phyloP scores from a whole-genome alignment of 1,284 basidiomycete genomes.

The Coriolopsis trogii region DNA sequence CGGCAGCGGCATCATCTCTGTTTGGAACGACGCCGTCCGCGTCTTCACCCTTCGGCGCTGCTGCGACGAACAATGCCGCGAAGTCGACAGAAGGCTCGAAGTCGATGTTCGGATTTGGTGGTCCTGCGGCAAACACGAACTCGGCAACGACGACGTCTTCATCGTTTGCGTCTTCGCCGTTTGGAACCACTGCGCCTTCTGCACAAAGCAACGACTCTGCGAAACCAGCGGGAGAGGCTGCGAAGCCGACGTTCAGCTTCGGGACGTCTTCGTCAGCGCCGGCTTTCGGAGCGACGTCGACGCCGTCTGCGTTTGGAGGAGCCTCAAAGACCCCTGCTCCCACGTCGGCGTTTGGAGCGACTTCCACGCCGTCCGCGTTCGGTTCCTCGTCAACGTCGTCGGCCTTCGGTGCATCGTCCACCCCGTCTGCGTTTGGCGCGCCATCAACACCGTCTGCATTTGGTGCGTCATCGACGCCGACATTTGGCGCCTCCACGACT shows the following conservation, averaged over 20 bases:
- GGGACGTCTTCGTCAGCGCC: background rate
- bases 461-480: background rate
- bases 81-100: conserved; percentile 16
- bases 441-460: conserved; percentile 5
- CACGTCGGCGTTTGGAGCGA: conserved; percentile 5
- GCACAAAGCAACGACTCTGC: conserved; percentile 8
- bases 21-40: background rate
- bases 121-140: background rate
- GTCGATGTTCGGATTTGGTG: conserved; percentile 19
- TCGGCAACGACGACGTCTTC: background rate
- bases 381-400: conserved; percentile 1
- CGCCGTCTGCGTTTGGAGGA: conserved; percentile 5
- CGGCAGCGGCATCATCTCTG: background rate
- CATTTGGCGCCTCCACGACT: conserved; percentile 8
- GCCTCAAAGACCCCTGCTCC: background rate
- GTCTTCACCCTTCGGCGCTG: conserved; percentile 13
- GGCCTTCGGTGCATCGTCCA: conserved; percentile 3
- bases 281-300: conserved; percentile 5
- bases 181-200: conserved; percentile 2
- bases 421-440: background rate
- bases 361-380: conserved; percentile 5
- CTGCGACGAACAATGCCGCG: background rate
- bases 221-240: conserved; percentile 8
- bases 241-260: conserved; percentile 21
- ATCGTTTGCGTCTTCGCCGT: conserved; percentile 2